Percentiles rank a stretch among this genome's conserved stretches.
Conservation (phyloP, 2,329 filamentous ascomycete genomes). For the Fusarium oligoseptatum region DNA sequence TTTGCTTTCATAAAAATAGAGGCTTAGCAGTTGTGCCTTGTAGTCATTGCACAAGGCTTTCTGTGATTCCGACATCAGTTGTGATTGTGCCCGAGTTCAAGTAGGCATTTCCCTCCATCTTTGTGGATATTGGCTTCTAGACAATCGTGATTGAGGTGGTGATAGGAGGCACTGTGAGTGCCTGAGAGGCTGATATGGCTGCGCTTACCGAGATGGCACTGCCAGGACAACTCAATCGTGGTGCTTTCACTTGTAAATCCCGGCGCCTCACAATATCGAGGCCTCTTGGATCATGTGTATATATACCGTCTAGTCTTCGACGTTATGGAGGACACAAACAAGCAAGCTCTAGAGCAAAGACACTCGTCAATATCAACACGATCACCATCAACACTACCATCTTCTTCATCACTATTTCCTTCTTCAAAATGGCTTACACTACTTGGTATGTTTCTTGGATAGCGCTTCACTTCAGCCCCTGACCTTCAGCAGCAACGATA, state of each 20-base stretch:
- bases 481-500: slow-evolving; percentile 1
- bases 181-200: background rate
- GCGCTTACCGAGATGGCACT: slow-evolving; percentile 5
- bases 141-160: background rate
- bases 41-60: slow-evolving; percentile 1
- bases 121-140: background rate
- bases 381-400: background rate
- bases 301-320: background rate
- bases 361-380: background rate
- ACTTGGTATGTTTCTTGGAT: slow-evolving; percentile 6
- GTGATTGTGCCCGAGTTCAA: background rate
- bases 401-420: background rate
- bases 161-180: slow-evolving; percentile 10
- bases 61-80: background rate
- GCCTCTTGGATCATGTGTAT: background rate
- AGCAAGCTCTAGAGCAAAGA: background rate
- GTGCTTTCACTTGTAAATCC: background rate
- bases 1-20: background rate
- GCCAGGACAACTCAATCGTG: background rate
- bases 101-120: background rate
- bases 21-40: background rate
- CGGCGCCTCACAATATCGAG: background rate
- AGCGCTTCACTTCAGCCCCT: background rate
- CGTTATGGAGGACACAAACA: background rate
- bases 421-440: slow-evolving; percentile 6